These are phyloP conservation scores for Primulina tabacum DNA, from an alignment of 257 asterid genomes.

Conservation along the genomic window DNA sequence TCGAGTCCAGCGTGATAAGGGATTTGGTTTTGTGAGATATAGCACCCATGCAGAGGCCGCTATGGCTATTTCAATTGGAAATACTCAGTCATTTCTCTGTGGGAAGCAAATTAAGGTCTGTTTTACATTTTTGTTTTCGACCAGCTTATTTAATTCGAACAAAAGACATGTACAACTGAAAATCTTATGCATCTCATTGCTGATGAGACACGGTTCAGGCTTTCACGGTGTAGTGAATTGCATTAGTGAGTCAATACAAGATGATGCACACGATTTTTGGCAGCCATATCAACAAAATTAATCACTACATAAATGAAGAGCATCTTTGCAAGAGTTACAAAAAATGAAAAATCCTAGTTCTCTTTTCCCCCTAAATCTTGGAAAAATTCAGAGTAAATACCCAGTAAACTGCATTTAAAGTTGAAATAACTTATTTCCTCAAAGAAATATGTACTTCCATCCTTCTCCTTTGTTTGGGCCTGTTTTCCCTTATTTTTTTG, in stretches of 20 bases:
- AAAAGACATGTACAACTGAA: neutral
- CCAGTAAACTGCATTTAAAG: neutral
- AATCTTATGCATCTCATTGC: neutral
- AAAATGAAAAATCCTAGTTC: too few species aligned
- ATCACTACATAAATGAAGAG: neutral
- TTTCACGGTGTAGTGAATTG: neutral
- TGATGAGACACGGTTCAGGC: neutral
- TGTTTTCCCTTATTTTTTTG: neutral
- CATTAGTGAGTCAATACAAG: neutral
- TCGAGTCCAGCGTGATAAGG: conserved; percentile 92
- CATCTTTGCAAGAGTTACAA: neutral
- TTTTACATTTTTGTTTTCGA: neutral
- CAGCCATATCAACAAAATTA: neutral
- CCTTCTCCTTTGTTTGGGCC: neutral
- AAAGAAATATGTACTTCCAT: neutral
- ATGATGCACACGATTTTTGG: neutral
- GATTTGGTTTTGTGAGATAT: conserved; percentile 88
- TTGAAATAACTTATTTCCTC: neutral
- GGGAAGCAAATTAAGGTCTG: conserved; percentile 86
- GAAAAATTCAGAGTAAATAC: too few species aligned
- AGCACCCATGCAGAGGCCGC: conserved; percentile 89
- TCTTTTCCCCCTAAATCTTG: neutral
- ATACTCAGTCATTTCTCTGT: conserved; percentile 58
- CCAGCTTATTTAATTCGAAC: too few species aligned
- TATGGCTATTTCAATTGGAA: conserved; percentile 82